Percentiles rank a stretch among this genome's conserved stretches.
These are phyloP conservation scores for Diaporthe vaccinii DNA, from an alignment of 2,329 filamentous ascomycete genomes.

Conservation along the genomic window DNA sequence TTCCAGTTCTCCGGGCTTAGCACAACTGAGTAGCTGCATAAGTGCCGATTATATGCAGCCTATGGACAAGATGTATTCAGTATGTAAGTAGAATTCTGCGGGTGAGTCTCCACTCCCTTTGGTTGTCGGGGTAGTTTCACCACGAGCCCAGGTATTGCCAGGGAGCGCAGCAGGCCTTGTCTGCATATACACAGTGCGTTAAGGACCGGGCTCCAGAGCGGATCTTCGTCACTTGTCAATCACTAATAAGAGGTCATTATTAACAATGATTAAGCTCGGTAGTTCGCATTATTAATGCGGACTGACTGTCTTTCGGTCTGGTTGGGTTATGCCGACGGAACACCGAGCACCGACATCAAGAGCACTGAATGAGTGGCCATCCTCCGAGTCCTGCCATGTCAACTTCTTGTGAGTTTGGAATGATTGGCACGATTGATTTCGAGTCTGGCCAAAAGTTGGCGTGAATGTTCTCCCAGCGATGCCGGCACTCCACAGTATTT, in stretches of 20 bases:
- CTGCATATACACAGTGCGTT: neutral
- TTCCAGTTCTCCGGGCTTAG: neutral
- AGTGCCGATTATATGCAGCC: neutral
- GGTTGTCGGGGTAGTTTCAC: neutral
- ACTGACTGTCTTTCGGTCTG: neutral
- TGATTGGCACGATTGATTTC: neutral
- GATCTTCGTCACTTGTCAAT: neutral
- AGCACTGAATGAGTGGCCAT: neutral
- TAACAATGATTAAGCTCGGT: neutral
- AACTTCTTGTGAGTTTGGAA: neutral
- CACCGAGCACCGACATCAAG: neutral
- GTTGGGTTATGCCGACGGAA: constrained; percentile 1
- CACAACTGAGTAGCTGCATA: neutral
- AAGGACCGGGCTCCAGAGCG: neutral
- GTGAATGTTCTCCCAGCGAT: too few relatives aligned
- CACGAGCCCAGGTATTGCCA: neutral
- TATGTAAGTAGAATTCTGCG: neutral
- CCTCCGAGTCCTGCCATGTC: too few relatives aligned
- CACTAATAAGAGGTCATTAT: too few relatives aligned
- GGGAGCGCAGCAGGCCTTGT: neutral
- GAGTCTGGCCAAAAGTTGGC: neutral
- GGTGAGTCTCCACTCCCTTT: neutral
- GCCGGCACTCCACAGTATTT: neutral
- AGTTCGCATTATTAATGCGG: neutral
- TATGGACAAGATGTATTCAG: neutral